A percentile compares a stretch with the other conserved stretches of the same genome.
These are phyloP conservation scores for Delphinella strobiligena DNA, from an alignment of 2,329 filamentous ascomycete genomes.

Conservation along the genomic window DNA sequence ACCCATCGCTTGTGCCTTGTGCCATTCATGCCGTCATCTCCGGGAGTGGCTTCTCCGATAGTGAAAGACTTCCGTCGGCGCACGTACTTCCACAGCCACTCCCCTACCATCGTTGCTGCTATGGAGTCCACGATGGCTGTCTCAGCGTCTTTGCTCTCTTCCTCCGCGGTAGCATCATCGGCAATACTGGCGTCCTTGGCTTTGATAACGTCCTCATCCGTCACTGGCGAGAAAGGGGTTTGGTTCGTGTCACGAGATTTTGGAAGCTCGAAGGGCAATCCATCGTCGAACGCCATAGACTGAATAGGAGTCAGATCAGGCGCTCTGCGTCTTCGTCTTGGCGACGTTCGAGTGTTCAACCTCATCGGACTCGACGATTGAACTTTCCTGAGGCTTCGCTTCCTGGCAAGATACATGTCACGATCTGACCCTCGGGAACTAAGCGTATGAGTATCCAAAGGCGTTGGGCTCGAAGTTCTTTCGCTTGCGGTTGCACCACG, in stretches of 20 bases:
- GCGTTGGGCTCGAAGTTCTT: constrained; percentile 64
- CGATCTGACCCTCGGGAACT: constrained; percentile 1
- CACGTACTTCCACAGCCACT: constrained; percentile 93
- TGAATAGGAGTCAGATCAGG: constrained; percentile 23
- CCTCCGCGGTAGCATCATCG: constrained; percentile 5
- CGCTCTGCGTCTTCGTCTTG: constrained; percentile 18
- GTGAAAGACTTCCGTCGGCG: constrained; percentile 84
- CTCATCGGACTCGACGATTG: constrained; percentile 69
- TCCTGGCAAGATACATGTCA: constrained; percentile 10
- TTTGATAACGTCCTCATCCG: neutral
- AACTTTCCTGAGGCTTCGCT: constrained; percentile 58
- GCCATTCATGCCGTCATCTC: constrained; percentile 39
- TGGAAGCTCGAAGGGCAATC: neutral
- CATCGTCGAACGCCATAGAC: constrained; percentile 22
- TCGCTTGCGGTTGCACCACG: constrained; percentile 59
- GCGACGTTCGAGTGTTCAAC: constrained; percentile 45
- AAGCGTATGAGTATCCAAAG: constrained; percentile 26
- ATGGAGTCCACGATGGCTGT: constrained; percentile 86
- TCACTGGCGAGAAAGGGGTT: neutral
- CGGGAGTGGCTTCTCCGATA: constrained; percentile 43
- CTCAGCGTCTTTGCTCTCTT: constrained; percentile 13
- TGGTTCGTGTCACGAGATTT: neutral
- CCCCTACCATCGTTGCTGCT: constrained; percentile 95
- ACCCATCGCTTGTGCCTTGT: constrained; percentile 92
- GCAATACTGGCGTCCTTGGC: neutral